Evolutionary conservation across 257 asterid species (phyloP), one percentile per base, ranked within the genome.

Genomic region (Gynochthodes officinalis): DNA sequence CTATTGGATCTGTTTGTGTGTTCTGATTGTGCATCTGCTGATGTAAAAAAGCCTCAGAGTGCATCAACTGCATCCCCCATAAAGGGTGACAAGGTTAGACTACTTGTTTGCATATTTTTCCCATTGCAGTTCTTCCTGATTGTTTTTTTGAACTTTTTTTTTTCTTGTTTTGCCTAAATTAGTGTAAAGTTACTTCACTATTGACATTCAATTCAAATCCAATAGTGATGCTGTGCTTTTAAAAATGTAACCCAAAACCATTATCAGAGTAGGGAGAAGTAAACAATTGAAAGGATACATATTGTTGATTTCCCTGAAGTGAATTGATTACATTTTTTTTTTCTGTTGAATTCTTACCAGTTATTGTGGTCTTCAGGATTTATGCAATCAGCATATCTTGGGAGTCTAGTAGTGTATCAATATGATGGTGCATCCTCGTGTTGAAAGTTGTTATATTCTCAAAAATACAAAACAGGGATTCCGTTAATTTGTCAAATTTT

Each of bases 1-100:
- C 77, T 71, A 68, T 21, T 84, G 40, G 89, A 79, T 28, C 75
- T 75, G 12, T 88, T 85, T 64, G 67, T 81, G 76, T 90, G 96
- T 77, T 61, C 85, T 10, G 92, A 85, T 8, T 90, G 90, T 70
- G 63, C 77, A 39, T 37, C 83, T 32, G 79, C 76, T 10, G 83
- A 78, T 75, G 65, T 18, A 55, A 88, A 84, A 70, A 86, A 83
- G 66, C 71, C 78, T 28, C 72, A 14, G 30, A 64, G 60, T 48
- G 62, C 62, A 33, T 61, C 32, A 7, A 54, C 71, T 42, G 42
- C 72, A 15, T 66, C 79, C 42, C 69, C 81, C 9, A 66, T 43
- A 3, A 12, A 61, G 21, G 82, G 82, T 72, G 78, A 73, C 73
- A 79, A 79, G 86, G 96, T 84, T 59, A 64, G 74, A 23, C 76